Base-by-base conservation (phyloP, 108 stramenopile species). In the Hondaea fermentalgiana region DNA sequence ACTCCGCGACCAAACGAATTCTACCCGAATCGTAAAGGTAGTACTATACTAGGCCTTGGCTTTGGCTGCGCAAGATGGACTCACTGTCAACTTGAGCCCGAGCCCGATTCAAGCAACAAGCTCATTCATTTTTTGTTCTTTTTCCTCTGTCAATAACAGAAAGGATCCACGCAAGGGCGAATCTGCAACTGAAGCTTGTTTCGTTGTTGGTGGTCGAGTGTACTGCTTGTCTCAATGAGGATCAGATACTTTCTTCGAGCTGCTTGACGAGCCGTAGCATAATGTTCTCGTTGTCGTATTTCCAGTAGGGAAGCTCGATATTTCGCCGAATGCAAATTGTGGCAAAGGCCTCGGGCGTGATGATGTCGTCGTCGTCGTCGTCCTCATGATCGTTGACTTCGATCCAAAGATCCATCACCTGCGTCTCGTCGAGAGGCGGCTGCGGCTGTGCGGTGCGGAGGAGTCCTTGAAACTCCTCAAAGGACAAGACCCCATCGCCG, bases 361-460 rank as follows among this genome's bases (percentile, higher is more conserved):
- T 83, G 8, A 25, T 83, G 4, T 83, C 76, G 28, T 83, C 76
- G 76, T 83, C 76, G 51, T 83, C 76, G 5, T 83, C 76, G 45
- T 83, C 76, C 76, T 83, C 76, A 12, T 53, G 45, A 16, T 83
- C 76, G 76, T 83, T 83, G n/a, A 83, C 76, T 53, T 83, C 76
- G 76, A 83, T 83, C 76, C 76, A 83, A 45, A 83, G 76, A 3
- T 83, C 76, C 76, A 83, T 83, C 6, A 83, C 51, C 51, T 83
- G 76, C 10, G 76, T 25, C 76, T 83, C 76, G 12, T 47, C 19
- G 25, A 83, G 51, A 53, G 76, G 76, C 28, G 76, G 76, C 45
- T 53, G 51, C 25, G 76, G 76, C 76, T 83, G 76, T 8, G 49
- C 45, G n/a, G 45, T 47, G 28, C 51, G 19, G 49, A 83, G 45